These are phyloP conservation scores for Aureobasidium uvarum DNA, from an alignment of 2,329 filamentous ascomycete genomes.

Conservation along the genomic window DNA sequence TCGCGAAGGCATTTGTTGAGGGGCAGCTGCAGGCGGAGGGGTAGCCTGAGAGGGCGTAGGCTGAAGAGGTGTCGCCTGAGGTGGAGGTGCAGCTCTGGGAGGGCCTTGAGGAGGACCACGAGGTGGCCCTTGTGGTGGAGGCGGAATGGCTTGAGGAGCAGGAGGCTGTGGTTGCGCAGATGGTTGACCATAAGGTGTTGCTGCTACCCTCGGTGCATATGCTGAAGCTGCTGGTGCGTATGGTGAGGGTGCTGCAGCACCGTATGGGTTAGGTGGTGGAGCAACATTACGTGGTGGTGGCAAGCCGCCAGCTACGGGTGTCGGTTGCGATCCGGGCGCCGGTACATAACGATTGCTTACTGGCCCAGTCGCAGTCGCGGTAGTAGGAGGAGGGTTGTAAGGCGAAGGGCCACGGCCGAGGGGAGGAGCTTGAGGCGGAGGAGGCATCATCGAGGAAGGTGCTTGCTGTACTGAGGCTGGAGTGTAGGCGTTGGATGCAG, in stretches of 20 bases:
- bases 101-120: conserved; percentile 49
- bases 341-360: conserved; percentile 72
- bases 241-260: conserved; percentile 30
- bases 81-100: conserved; percentile 47
- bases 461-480: conserved; percentile 43
- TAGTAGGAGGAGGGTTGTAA: conserved; percentile 76
- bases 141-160: conserved; percentile 41
- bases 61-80: conserved; percentile 50
- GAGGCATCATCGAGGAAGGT: conserved; percentile 42
- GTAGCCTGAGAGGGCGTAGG: conserved; percentile 39
- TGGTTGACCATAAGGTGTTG: conserved; percentile 43
- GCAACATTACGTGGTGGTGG: conserved; percentile 47
- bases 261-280: conserved; percentile 47
- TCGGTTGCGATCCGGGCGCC: conserved; percentile 58
- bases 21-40: conserved; percentile 32
- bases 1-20: conserved; percentile 36
- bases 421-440: conserved; percentile 53
- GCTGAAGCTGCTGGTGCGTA: conserved; percentile 31
- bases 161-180: conserved; percentile 41
- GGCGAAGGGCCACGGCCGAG: conserved; percentile 76
- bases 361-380: conserved; percentile 54
- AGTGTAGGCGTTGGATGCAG: conserved; percentile 65
- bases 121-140: conserved; percentile 43
- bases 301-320: conserved; percentile 39
- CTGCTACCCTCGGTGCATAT: conserved; percentile 5